phyloP scores from a whole-genome alignment of 345 rosid species.

The Moricandia moricandioides region DNA sequence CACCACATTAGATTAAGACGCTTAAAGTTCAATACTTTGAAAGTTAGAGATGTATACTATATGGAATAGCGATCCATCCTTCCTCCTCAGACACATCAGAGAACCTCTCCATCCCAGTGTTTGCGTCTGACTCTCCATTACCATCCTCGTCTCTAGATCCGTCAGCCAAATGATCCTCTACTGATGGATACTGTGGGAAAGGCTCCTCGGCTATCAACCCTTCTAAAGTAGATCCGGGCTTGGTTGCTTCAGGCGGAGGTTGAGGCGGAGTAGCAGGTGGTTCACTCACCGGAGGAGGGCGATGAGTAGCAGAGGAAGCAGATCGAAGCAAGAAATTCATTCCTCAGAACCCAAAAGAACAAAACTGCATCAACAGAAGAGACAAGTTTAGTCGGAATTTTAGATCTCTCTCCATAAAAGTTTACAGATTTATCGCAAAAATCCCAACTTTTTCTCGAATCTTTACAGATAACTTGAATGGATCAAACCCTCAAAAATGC shows the following conservation, averaged over 20 bases:
- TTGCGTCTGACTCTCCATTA: constrained; percentile 34
- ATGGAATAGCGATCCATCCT: constrained; percentile 93
- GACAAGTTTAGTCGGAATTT: no score
- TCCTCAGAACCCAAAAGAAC: constrained; percentile 15
- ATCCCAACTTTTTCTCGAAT: constrained; percentile 4
- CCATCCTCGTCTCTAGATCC: constrained; percentile 39
- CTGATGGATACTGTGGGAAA: constrained; percentile 47
- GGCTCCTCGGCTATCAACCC: constrained; percentile 68
- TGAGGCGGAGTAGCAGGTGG: constrained; percentile 39
- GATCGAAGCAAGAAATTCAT: constrained; percentile 92
- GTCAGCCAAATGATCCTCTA: constrained; percentile 41
- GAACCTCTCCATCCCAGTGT: constrained; percentile 46
- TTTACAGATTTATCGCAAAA: constrained; percentile 12
- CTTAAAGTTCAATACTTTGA: neutral
- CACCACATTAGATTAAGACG: neutral
- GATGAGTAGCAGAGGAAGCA: constrained; percentile 49
- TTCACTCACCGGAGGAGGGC: constrained; percentile 47
- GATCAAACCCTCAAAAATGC: constrained; percentile 1
- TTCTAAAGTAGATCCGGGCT: constrained; percentile 52
- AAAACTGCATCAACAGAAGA: constrained; percentile 23
- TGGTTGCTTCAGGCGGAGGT: constrained; percentile 29
- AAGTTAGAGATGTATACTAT: constrained; percentile 42
- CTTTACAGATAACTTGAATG: constrained; percentile 5
- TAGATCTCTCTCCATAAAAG: neutral
- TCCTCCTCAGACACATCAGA: constrained; percentile 78